Evolutionary conservation across 441 rosid genomes (phyloP).

Genomic region (Melastoma candidum): DNA sequence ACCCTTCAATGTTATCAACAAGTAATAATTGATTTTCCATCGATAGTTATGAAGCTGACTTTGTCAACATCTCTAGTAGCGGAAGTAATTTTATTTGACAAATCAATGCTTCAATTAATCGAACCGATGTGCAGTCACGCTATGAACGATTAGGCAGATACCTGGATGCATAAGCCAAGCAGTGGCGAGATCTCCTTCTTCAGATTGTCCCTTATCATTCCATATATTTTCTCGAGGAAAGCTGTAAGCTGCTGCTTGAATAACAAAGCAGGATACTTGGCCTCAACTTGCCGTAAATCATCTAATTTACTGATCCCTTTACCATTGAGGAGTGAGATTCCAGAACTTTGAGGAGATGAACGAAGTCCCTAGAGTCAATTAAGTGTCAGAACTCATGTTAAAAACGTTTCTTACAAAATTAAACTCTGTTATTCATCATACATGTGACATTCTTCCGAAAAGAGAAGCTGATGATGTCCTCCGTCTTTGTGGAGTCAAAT

Average conservation of each 20-base stretch:
- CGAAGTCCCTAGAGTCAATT: slow-evolving; percentile 60
- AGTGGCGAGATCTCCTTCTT: slow-evolving; percentile 98
- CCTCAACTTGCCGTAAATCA: slow-evolving; percentile 95
- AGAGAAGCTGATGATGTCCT: slow-evolving; percentile 90
- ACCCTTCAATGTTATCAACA: too few relatives aligned
- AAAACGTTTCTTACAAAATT: not conserved
- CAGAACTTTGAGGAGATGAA: slow-evolving; percentile 91
- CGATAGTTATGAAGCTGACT: too few relatives aligned
- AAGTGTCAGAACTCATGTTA: slow-evolving; percentile 1
- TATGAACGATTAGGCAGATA: slow-evolving; percentile 15
- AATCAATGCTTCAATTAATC: not conserved
- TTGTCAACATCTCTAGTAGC: too few relatives aligned
- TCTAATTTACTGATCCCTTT: slow-evolving; percentile 75
- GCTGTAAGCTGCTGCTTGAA: slow-evolving; percentile 99
- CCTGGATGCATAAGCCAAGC: slow-evolving; percentile 99
- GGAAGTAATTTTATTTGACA: too few relatives aligned
- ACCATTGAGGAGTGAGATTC: slow-evolving; percentile 76
- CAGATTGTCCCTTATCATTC: slow-evolving; percentile 96
- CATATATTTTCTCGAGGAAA: slow-evolving; percentile 98
- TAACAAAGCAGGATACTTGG: slow-evolving; percentile 97
- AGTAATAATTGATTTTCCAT: too few relatives aligned
- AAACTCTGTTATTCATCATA: slow-evolving; percentile 25
- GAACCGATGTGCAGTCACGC: not conserved
- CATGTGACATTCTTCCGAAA: slow-evolving; percentile 99
- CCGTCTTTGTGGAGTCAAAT: slow-evolving; percentile 92